Base-by-base conservation (phyloP, 2,329 filamentous ascomycete genomes). In the Cadophora sp. region DNA sequence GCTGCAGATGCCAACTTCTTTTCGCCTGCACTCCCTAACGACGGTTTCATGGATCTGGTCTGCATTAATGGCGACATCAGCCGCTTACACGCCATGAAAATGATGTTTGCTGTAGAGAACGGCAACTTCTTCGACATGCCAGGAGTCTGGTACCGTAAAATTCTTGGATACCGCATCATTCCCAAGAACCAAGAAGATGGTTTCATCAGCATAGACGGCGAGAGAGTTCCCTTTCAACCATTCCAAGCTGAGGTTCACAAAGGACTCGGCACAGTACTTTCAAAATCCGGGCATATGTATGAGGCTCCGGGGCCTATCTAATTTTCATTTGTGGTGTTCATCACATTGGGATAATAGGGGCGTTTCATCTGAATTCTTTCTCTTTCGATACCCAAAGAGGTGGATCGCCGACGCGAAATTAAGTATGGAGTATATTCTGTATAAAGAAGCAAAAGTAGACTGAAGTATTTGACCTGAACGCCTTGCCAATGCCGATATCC, bases 191-290 rank as follows among this genome's bases (percentile, higher is more conserved):
- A 90, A 74, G 82, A 87, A 48, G 86, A 90, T 70, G 95, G 95
- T 1, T 96, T 92, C 78, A 97, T 99, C 78, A 97, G 93, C 78
- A 93, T 99, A 72, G 96, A 98, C 76, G 96, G 96, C 46, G 96
- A 99, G 81, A 86, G 87, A 64, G 85, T 97, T 2, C 92, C 93
- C 0, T 98, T 97, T 78, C 91, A 91, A 74, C 91, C 93, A 0
- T 97, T 97, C 77, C 96, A 99, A 82, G 93, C 90, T 2, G 96
- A 99, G 80, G 85, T 97, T 7, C 93, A 97, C 78, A 86, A 83
- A 63, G 92, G 91, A 0, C 83, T 99, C 27, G 96, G 93, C 0
- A 93, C 92, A 4, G 92, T 95, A n/a, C 82, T 98, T 71, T 93
- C 92, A 61, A 93, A 91, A 80, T 87, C 84, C 31, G 92, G 87